phyloP scores from a whole-genome alignment of 2,329 filamentous ascomycete genomes.

The Fusarium sacchari region DNA sequence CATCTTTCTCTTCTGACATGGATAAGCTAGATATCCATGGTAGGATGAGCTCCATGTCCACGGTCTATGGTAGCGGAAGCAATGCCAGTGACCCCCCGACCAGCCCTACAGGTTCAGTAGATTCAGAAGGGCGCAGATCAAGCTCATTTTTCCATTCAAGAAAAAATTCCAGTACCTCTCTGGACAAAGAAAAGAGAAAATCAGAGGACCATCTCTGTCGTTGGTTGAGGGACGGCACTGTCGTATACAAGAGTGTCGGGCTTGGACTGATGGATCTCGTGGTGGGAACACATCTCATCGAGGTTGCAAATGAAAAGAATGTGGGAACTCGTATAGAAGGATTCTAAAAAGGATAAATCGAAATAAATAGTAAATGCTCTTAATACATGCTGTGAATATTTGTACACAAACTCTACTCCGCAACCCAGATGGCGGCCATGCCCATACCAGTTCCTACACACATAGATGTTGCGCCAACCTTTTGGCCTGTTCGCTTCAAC shows the following conservation, averaged over 20 bases:
- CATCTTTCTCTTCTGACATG: constrained; percentile 46
- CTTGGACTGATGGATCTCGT: constrained; percentile 74
- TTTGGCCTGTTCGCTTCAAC: constrained; percentile 83
- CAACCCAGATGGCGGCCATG: constrained; percentile 96
- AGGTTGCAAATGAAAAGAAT: constrained; percentile 63
- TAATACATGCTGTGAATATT: constrained; percentile 39
- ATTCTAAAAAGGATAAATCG: constrained; percentile 52
- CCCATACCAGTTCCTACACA: constrained; percentile 98
- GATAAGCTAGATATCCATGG: constrained; percentile 51
- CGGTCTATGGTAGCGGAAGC: constrained; percentile 46
- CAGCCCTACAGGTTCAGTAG: constrained; percentile 48
- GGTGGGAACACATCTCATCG: constrained; percentile 67
- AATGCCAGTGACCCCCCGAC: constrained; percentile 38
- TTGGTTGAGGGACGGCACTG: constrained; percentile 71
- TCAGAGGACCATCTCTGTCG: constrained; percentile 61
- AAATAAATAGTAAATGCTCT: constrained; percentile 20
- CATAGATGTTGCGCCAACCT: constrained; percentile 94
- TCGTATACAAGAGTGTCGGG: constrained; percentile 76
- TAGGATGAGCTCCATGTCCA: constrained; percentile 53
- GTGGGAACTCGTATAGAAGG: constrained; percentile 64
- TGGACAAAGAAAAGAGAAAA: constrained; percentile 52
- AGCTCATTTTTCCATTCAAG: constrained; percentile 48
- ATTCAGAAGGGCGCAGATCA: constrained; percentile 46
- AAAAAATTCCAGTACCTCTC: constrained; percentile 42
- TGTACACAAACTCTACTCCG: constrained; percentile 70